These are phyloP conservation scores for Pulicaria dysenterica DNA, from an alignment of 129 eudicot genomes.

Conservation along the genomic window DNA sequence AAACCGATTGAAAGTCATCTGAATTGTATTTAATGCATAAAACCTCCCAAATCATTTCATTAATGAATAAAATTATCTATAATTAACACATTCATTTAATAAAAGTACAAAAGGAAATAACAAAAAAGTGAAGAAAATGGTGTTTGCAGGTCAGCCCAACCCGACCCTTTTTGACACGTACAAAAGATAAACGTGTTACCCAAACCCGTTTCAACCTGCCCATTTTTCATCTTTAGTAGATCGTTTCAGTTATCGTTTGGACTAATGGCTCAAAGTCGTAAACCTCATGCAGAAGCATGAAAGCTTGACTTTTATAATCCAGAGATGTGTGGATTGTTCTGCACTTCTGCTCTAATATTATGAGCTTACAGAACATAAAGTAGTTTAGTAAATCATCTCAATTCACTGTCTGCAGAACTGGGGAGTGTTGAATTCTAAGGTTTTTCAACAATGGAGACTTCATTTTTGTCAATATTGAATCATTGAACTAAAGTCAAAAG, in stretches of 20 bases:
- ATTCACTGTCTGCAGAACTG: constrained; percentile 13
- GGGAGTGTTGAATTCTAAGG: not conserved
- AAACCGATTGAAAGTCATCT: too few relatives aligned
- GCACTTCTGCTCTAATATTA: constrained; percentile 1
- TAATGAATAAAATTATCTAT: not conserved
- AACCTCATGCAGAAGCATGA: not conserved
- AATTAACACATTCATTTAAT: not conserved
- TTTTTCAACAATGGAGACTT: not conserved
- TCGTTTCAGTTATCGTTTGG: too few relatives aligned
- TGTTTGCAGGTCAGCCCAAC: not conserved
- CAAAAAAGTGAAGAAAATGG: not conserved
- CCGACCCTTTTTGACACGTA: too few relatives aligned
- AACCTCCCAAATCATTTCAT: too few relatives aligned
- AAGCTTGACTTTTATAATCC: not conserved
- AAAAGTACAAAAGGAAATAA: not conserved
- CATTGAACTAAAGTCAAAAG: constrained; percentile 38
- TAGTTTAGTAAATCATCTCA: not conserved
- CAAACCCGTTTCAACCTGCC: not conserved
- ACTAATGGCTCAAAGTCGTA: too few relatives aligned
- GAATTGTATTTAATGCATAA: too few relatives aligned
- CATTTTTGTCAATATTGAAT: constrained; percentile 15
- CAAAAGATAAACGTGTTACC: not conserved
- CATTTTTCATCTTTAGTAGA: not conserved
- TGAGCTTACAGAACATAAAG: constrained; percentile 20
- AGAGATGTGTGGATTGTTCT: constrained; percentile 7